phyloP scores from a whole-genome alignment of 306 rosid genomes.

The Glycine latifolia region DNA sequence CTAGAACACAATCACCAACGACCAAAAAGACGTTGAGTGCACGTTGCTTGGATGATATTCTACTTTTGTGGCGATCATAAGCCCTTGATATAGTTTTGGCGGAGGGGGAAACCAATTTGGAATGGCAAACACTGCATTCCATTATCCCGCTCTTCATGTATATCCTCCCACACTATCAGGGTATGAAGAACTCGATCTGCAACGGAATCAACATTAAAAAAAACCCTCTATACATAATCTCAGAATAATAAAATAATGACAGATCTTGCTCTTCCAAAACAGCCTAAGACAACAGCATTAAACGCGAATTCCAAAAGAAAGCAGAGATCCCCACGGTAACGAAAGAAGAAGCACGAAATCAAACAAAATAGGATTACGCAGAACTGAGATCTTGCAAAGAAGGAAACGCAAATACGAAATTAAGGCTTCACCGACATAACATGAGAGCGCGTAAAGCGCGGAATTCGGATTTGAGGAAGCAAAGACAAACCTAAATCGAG shows the following conservation, averaged over 20 bases:
- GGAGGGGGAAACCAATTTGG: constrained; percentile 82
- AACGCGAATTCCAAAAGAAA: not conserved
- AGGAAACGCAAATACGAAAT: not conserved
- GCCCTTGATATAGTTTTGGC: constrained; percentile 80
- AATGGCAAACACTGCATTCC: constrained; percentile 98
- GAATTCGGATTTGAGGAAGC: constrained; percentile 11
- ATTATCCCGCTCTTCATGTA: constrained; percentile 82
- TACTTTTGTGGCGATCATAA: constrained; percentile 84
- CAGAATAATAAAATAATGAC: not conserved
- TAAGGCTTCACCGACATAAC: constrained; percentile 42
- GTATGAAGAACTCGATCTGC: constrained; percentile 62
- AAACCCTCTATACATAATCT: not conserved
- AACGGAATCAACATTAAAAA: constrained; percentile 13
- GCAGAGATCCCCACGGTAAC: constrained; percentile 39
- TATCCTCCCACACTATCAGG: constrained; percentile 47
- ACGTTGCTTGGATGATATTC: constrained; percentile 84
- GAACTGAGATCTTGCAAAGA: constrained; percentile 60
- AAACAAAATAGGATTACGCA: constrained; percentile 17
- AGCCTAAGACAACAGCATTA: constrained; percentile 11
- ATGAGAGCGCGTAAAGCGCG: not conserved
- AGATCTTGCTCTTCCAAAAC: constrained; percentile 57
- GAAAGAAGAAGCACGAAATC: not conserved
- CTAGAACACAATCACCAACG: constrained; percentile 94
- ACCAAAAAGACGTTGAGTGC: constrained; percentile 83
- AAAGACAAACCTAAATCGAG: constrained; percentile 57